A percentile compares a stretch with the other conserved stretches of the same genome.
Evolutionary conservation across 2,329 filamentous ascomycete species (phyloP).

Genomic region (Diaporthe longicolla): DNA sequence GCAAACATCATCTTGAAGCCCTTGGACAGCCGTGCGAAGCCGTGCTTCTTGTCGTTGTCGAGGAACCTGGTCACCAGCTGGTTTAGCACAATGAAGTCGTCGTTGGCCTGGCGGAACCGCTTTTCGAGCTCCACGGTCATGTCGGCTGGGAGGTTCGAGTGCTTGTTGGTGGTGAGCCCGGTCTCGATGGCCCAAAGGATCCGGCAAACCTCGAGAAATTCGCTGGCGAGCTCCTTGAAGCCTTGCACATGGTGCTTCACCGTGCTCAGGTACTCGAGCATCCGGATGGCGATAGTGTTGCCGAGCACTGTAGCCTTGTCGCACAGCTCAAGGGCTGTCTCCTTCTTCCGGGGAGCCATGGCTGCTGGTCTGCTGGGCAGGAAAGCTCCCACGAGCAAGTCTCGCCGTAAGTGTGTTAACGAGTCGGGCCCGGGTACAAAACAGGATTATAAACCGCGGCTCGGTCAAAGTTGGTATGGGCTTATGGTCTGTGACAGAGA

Average conservation of each 20-base stretch:
- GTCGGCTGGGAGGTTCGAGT: constrained; percentile 70
- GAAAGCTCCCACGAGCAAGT: not conserved
- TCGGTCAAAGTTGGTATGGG: not conserved
- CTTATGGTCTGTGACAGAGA: not conserved
- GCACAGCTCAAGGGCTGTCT: constrained; percentile 64
- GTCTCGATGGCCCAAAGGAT: constrained; percentile 78
- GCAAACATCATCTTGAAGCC: constrained; percentile 75
- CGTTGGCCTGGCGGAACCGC: constrained; percentile 72
- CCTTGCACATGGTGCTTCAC: constrained; percentile 68
- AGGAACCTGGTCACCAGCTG: constrained; percentile 74
- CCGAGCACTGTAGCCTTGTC: constrained; percentile 71
- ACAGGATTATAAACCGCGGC: not conserved
- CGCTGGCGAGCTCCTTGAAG: constrained; percentile 72
- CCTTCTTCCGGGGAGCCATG: constrained; percentile 49
- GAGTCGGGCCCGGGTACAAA: not conserved
- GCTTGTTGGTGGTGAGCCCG: constrained; percentile 66
- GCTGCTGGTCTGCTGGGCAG: not conserved
- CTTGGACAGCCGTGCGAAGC: constrained; percentile 71
- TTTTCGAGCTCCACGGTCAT: constrained; percentile 75
- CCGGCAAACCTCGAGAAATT: constrained; percentile 77
- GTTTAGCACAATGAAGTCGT: constrained; percentile 74
- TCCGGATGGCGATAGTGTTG: constrained; percentile 74
- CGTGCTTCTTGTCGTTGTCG: constrained; percentile 72
- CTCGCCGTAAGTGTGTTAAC: too few relatives aligned
- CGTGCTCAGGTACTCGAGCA: constrained; percentile 74